Conservation (phyloP, 805 yeast genomes). For the Starmerella asiatica region DNA sequence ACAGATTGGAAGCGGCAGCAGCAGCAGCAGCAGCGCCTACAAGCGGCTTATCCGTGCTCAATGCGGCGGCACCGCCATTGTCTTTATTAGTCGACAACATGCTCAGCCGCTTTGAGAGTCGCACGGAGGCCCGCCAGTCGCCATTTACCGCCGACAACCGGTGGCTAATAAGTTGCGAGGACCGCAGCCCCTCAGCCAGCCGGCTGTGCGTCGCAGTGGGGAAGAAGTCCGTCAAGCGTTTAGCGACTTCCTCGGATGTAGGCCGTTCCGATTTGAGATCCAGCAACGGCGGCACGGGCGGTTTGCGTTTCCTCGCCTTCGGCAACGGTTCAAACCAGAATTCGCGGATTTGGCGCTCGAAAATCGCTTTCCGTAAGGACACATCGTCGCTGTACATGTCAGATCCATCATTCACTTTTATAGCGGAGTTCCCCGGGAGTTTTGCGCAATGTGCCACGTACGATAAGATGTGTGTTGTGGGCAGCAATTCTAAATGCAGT, state of each 20-base stretch:
- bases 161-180: slow-evolving; percentile 68
- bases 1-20: not conserved
- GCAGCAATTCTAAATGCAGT: slow-evolving; percentile 1
- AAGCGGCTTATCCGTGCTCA: too few relatives aligned
- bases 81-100: slow-evolving; percentile 2
- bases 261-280: slow-evolving; percentile 40
- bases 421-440: not conserved
- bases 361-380: slow-evolving; percentile 5
- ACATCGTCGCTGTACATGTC: slow-evolving; percentile 2
- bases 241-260: slow-evolving; percentile 79
- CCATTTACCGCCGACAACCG: slow-evolving; percentile 35
- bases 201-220: slow-evolving; percentile 66
- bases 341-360: slow-evolving; percentile 3
- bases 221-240: slow-evolving; percentile 79
- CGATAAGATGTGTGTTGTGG: not conserved
- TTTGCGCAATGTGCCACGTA: slow-evolving; percentile 3
- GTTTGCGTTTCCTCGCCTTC: not conserved
- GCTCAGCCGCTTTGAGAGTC: slow-evolving; percentile 17
- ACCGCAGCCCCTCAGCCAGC: slow-evolving; percentile 66
- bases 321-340: slow-evolving; percentile 6
- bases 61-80: too few relatives aligned
- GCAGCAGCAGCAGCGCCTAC: not conserved
- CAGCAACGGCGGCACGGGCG: not conserved
- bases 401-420: slow-evolving; percentile 22
- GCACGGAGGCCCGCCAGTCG: slow-evolving; percentile 20